These are phyloP conservation scores for Aspergillus flavus DNA, from an alignment of 2,329 filamentous ascomycete genomes.

Conservation along the genomic window DNA sequence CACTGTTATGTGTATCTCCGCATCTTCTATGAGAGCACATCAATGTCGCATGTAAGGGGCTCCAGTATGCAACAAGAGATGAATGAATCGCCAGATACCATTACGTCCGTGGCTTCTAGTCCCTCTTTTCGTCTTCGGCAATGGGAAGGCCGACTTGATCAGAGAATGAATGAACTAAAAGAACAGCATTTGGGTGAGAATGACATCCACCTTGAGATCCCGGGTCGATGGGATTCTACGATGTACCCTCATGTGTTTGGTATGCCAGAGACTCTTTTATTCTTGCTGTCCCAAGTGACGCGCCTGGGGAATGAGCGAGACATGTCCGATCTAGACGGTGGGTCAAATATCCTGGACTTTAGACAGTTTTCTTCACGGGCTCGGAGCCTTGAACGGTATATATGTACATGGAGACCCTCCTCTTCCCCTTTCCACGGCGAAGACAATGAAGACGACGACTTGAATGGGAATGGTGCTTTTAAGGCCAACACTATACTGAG, in stretches of 20 bases:
- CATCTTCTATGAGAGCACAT: constrained; percentile 48
- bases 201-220: constrained; percentile 48
- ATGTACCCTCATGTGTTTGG: constrained; percentile 52
- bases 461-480: background rate
- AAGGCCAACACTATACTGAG: constrained; percentile 20
- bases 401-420: constrained; percentile 25
- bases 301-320: constrained; percentile 49
- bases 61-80: background rate
- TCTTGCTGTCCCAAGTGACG: constrained; percentile 46
- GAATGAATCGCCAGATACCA: constrained; percentile 10
- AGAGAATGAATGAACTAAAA: constrained; percentile 36
- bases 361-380: constrained; percentile 37
- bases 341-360: constrained; percentile 17
- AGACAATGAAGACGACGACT: background rate
- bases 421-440: constrained; percentile 1
- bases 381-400: constrained; percentile 37
- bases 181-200: constrained; percentile 47
- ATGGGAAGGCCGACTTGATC: constrained; percentile 32
- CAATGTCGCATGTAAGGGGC: background rate
- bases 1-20: constrained; percentile 53
- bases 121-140: constrained; percentile 35
- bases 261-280: constrained; percentile 46
- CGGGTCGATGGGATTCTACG: constrained; percentile 44
- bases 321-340: constrained; percentile 23
- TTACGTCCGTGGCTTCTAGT: constrained; percentile 36